A percentile compares a stretch with the other conserved stretches of the same genome.
phyloP scores from a whole-genome alignment of 2,329 filamentous ascomycete genomes.

The Ascosphaera aggregata region DNA sequence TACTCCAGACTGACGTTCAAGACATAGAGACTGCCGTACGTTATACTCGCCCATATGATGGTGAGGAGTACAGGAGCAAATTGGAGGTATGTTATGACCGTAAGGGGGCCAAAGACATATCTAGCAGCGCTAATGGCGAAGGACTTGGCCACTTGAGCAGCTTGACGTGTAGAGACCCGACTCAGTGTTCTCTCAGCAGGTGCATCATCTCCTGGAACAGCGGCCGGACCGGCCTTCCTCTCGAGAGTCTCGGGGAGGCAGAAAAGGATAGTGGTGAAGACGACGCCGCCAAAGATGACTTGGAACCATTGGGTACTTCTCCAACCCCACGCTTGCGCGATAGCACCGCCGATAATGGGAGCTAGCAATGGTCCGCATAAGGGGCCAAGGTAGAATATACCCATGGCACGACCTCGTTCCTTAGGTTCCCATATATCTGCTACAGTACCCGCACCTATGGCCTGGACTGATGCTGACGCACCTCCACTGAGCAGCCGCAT shows the following conservation, averaged over 20 bases:
- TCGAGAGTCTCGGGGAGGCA: constrained; percentile 22
- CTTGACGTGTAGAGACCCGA: constrained; percentile 38
- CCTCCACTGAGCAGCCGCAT: constrained; percentile 54
- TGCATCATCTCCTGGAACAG: constrained; percentile 6
- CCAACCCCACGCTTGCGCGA: constrained; percentile 51
- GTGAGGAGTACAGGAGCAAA: constrained; percentile 52
- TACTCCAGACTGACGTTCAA: constrained; percentile 56
- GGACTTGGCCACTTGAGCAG: constrained; percentile 31
- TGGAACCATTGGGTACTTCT: constrained; percentile 58
- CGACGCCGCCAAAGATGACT: constrained; percentile 38
- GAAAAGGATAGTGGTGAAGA: constrained; percentile 18
- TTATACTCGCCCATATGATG: constrained; percentile 50
- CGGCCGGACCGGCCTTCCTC: constrained; percentile 9
- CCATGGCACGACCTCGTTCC: constrained; percentile 59
- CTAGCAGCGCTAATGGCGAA: not conserved
- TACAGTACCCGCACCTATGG: constrained; percentile 63
- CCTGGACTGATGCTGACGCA: constrained; percentile 57
- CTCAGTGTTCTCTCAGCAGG: constrained; percentile 14
- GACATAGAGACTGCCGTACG: constrained; percentile 53
- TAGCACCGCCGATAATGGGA: constrained; percentile 51
- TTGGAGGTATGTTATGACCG: constrained; percentile 45
- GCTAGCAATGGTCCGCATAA: constrained; percentile 50
- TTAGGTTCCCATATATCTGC: constrained; percentile 55
- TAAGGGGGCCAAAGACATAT: constrained; percentile 46
- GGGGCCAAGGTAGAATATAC: constrained; percentile 60